phyloP scores from a whole-genome alignment of 768 basidiomycete genomes.

The Trametes coccinea region DNA sequence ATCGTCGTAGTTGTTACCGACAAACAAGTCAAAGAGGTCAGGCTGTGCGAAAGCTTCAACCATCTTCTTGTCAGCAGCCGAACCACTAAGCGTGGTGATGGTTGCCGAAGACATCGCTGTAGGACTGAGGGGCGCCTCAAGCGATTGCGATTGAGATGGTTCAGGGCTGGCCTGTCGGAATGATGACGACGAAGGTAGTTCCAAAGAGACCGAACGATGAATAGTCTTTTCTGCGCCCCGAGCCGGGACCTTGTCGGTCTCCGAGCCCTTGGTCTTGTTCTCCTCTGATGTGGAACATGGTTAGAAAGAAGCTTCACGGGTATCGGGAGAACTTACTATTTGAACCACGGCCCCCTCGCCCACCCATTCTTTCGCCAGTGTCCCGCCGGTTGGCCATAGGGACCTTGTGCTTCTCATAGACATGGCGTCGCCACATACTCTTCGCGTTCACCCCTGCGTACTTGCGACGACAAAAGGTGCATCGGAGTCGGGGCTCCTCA shows the following conservation, averaged over 20 bases:
- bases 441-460: slow-evolving; percentile 88
- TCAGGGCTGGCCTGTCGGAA: neutral
- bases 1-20: neutral
- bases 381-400: slow-evolving; percentile 87
- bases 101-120: neutral
- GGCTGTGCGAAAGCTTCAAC: neutral
- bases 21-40: neutral
- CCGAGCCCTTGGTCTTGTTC: slow-evolving; percentile 18
- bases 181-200: neutral
- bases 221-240: neutral
- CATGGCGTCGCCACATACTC: slow-evolving; percentile 89
- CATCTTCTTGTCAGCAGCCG: slow-evolving; percentile 1
- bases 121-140: neutral
- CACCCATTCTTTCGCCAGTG: slow-evolving; percentile 59
- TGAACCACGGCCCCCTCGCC: slow-evolving; percentile 50
- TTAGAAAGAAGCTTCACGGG: neutral
- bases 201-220: slow-evolving; percentile 9
- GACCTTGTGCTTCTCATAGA: slow-evolving; percentile 88
- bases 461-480: slow-evolving; percentile 81
- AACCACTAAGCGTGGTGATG: neutral
- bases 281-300: slow-evolving; percentile 10
- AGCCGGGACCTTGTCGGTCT: neutral
- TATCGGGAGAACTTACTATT: slow-evolving; percentile 50
- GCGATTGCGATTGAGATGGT: neutral
- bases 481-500: slow-evolving; percentile 75